Conservation (phyloP, 1,139 yeast species). For the Debaryomyces psychrophilus region DNA sequence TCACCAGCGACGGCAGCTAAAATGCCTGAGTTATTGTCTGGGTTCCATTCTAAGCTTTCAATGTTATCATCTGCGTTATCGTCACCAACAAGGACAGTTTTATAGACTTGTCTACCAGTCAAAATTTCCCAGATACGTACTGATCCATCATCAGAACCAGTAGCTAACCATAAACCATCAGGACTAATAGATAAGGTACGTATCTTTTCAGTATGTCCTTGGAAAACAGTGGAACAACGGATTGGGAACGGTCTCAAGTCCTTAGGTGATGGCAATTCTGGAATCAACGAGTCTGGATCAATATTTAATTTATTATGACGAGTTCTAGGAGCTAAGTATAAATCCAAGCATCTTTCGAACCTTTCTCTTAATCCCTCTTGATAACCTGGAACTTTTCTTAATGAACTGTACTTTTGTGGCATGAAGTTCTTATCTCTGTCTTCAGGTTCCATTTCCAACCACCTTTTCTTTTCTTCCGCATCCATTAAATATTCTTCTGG, state of each 20-base stretch:
- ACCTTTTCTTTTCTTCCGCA: slow-evolving; percentile 73
- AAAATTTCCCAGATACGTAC: slow-evolving; percentile 95
- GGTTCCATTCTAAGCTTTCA: slow-evolving; percentile 90
- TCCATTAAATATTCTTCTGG: slow-evolving; percentile 90
- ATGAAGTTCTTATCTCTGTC: slow-evolving; percentile 80
- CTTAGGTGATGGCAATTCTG: slow-evolving; percentile 95
- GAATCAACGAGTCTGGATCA: slow-evolving; percentile 94
- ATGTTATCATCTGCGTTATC: slow-evolving; percentile 73
- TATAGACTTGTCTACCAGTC: slow-evolving; percentile 91
- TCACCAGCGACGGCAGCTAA: slow-evolving; percentile 88
- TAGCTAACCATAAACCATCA: slow-evolving; percentile 91
- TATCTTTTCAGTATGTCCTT: slow-evolving; percentile 83
- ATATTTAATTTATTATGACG: slow-evolving; percentile 89
- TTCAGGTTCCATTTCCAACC: slow-evolving; percentile 72
- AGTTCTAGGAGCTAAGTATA: slow-evolving; percentile 94
- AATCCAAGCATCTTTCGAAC: slow-evolving; percentile 91
- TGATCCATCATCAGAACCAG: slow-evolving; percentile 96
- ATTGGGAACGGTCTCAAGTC: slow-evolving; percentile 99
- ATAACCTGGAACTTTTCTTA: slow-evolving; percentile 95
- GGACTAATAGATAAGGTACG: slow-evolving; percentile 87
- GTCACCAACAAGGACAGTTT: slow-evolving; percentile 54
- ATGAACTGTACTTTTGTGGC: slow-evolving; percentile 79
- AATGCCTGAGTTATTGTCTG: slow-evolving; percentile 69
- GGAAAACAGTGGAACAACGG: slow-evolving; percentile 78
- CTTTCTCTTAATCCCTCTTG: slow-evolving; percentile 82